Base-by-base conservation (phyloP, 371 early-diverging fungal species). In the Batrachochytrium dendrobatidis region DNA sequence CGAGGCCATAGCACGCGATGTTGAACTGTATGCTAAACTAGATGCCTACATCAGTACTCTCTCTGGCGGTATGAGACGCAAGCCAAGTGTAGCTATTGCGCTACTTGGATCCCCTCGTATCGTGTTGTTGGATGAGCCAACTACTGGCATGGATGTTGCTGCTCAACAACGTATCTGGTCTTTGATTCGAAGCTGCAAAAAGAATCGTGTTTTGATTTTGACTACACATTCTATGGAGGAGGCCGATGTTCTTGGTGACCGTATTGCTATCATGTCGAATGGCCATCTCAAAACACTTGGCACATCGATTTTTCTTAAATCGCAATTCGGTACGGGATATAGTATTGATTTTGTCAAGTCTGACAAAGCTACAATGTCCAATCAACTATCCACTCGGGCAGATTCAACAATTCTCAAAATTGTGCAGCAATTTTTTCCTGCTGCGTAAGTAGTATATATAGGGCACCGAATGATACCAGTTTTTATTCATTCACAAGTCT, bases 191-290 rank as follows among this genome's bases (percentile, higher is more conserved):
- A 66, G 70, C 34, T 77, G 84, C 54, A 82, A 83, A 58, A 62
- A 71, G 51, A 74, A 72, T 44, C 73, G 83, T 32, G 72, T 79
- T 28, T 74, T 83, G 26, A 63, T 85, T n/a, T 55, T 86, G 63
- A 83, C 84, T 0, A 86, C 84, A 2, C 85, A 86, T 51, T 71
- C 74, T 4, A 84, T 86, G 84, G 84, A 49, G 3, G 50, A 49
- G 25, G 50, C 50, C 50, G 50, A 49, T 26, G 50, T 49, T 26
- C 65, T 76, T 7, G 70, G 72, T 8, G 76, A 75, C 44, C 65
- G 59, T 26, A 59, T 68, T 44, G 61, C 58, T 15, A 66, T 73
- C 34, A 31, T 73, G 63, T 25, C 18, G 7, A 34, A 26, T 0
- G 69, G 69, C 44, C 8, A n/a, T 31, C 53, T 69, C 18, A 25